Percentiles rank a stretch among this genome's conserved stretches.
phyloP scores from a whole-genome alignment of 2,329 filamentous ascomycete species.

The Exophiala sideris region DNA sequence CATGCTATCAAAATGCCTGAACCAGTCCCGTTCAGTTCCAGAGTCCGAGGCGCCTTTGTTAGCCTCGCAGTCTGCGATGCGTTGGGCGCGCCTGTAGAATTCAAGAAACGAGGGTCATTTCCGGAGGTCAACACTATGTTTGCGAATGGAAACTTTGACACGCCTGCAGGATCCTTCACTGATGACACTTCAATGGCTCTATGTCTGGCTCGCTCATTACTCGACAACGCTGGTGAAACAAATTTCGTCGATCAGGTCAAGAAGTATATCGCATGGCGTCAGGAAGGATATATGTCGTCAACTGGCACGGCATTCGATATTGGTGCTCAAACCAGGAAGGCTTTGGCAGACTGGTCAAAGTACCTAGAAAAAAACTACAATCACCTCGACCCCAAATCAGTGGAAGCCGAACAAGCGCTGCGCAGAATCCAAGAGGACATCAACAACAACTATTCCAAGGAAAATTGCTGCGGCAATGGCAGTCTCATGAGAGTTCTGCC shows the following conservation, averaged over 20 bases:
- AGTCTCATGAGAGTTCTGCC: conserved; percentile 44
- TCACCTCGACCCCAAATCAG: not conserved
- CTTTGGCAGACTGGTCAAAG: conserved; percentile 35
- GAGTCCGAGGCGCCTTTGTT: conserved; percentile 37
- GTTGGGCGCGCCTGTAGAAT: conserved; percentile 44
- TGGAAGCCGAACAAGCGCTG: not conserved
- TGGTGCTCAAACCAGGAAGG: conserved; percentile 34
- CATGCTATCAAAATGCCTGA: not conserved
- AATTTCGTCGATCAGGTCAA: conserved; percentile 33
- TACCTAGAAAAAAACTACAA: not conserved
- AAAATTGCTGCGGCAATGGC: conserved; percentile 38
- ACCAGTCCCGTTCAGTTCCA: conserved; percentile 12
- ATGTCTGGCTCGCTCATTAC: conserved; percentile 40
- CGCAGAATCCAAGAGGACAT: conserved; percentile 8
- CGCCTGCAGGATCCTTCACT: conserved; percentile 42
- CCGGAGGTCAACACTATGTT: conserved; percentile 33
- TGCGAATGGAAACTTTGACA: conserved; percentile 34
- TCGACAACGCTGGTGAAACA: conserved; percentile 30
- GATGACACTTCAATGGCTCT: conserved; percentile 46
- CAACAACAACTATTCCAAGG: conserved; percentile 11
- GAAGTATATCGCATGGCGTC: conserved; percentile 39
- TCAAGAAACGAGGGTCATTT: conserved; percentile 37
- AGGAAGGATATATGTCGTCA: conserved; percentile 37
- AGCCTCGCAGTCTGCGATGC: conserved; percentile 43
- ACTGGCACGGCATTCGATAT: conserved; percentile 39